Base-by-base conservation (phyloP, 208 protist species). In the Leishmania braziliensis region DNA sequence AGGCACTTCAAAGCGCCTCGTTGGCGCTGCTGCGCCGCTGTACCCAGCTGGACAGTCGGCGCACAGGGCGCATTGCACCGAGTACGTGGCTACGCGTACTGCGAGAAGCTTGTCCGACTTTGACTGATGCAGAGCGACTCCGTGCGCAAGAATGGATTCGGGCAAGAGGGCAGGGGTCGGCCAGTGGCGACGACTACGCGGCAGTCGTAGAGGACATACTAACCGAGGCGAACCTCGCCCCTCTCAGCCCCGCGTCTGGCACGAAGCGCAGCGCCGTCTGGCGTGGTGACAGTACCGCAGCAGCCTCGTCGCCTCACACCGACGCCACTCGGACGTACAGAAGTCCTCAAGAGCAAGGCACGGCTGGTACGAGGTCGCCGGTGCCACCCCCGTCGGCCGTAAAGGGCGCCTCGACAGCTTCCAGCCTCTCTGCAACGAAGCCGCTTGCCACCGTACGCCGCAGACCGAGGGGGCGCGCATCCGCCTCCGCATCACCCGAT, bases 1-100 rank as follows among this genome's bases (percentile, higher is more conserved):
- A 58, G n/a, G 58, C 81, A 54, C 81, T 88, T 63, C 83, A 84
- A 50, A 26, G 46, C 46, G n/a, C 76, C 46, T 43, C 76, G 14
- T 29, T 79, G 76, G 29, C 43, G 63, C 76, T 79, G 46, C 46
- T 79, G 76, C 76, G 76, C 53, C 46, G 48, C 16, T 79, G 76
- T 68, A 48, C 76, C 12, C 62, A 71, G 60, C 39, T 56, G 10
- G 76, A 79, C 46, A 9, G 18, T 65, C 43, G 29, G 8, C 76
- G 29, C 62, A 79, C 76, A 29, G 76, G 76, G 20, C n/a, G 62
- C 12, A 69, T 79, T 33, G 5, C 76, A 51, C 62, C 48, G 46
- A 65, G 29, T 20, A n/a, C 62, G 62, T 79, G 76, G 76, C 60
- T 33, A 26, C 63, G 62, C 18, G 76, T 79, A 12, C n/a, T 79